These are phyloP conservation scores for Orbilia javanica DNA, from an alignment of 2,329 filamentous ascomycete species.

Conservation along the genomic window DNA sequence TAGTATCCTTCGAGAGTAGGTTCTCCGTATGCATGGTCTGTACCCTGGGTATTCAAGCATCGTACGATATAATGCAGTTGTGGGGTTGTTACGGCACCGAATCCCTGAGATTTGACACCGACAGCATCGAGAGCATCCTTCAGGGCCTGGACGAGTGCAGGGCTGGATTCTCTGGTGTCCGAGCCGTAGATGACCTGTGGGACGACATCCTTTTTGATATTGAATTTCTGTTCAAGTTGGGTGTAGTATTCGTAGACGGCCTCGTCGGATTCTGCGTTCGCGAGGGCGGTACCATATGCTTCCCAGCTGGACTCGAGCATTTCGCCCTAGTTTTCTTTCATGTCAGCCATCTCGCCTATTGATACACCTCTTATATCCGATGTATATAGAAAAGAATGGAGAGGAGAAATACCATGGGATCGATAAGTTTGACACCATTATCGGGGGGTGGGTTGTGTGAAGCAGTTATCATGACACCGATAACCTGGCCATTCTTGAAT, in stretches of 20 bases:
- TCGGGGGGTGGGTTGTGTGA: constrained; percentile 91
- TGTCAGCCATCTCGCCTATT: not conserved
- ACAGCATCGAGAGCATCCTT: constrained; percentile 83
- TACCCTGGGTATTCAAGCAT: constrained; percentile 91
- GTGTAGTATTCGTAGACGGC: constrained; percentile 81
- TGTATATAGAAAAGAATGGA: not conserved
- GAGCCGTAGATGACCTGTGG: constrained; percentile 89
- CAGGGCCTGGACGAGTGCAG: constrained; percentile 82
- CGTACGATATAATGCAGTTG: constrained; percentile 97
- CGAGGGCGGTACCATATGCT: constrained; percentile 84
- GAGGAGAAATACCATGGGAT: constrained; percentile 76
- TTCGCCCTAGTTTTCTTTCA: constrained; percentile 77
- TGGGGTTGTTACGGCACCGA: constrained; percentile 93
- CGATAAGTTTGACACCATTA: constrained; percentile 95
- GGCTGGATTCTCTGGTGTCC: constrained; percentile 92
- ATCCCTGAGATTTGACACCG: constrained; percentile 81
- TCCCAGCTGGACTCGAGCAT: constrained; percentile 98
- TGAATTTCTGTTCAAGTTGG: constrained; percentile 79
- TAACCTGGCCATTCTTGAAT: constrained; percentile 88
- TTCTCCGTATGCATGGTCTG: constrained; percentile 86
- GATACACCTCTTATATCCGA: not conserved
- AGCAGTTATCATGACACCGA: constrained; percentile 96
- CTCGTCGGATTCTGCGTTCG: constrained; percentile 83
- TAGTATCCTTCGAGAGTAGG: constrained; percentile 94
- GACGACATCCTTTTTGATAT: constrained; percentile 75